phyloP scores from a whole-genome alignment of 2,329 filamentous ascomycete species.

The Diatrype stigma region DNA sequence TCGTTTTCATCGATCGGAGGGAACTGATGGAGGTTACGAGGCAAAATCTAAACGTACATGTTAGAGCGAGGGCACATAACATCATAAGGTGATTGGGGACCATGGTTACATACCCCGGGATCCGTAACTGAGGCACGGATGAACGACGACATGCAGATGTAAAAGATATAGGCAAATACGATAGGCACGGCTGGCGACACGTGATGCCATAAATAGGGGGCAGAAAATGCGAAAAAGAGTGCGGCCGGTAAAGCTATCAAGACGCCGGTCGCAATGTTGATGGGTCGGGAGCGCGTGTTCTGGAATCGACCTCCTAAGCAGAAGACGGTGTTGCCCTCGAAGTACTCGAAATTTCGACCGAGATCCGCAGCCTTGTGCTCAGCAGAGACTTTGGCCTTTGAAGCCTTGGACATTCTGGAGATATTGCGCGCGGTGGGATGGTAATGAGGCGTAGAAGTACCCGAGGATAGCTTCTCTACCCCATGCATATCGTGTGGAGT shows the following conservation, averaged over 20 bases:
- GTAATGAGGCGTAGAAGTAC: conserved; percentile 68
- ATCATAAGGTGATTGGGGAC: not conserved
- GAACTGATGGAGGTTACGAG: conserved; percentile 85
- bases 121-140: conserved; percentile 88
- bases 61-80: conserved; percentile 6
- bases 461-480: conserved; percentile 80
- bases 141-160: conserved; percentile 88
- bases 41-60: conserved; percentile 66
- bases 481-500: conserved; percentile 56
- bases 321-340: conserved; percentile 89
- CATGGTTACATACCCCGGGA: conserved; percentile 68
- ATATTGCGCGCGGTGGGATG: conserved; percentile 23
- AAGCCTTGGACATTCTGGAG: conserved; percentile 14
- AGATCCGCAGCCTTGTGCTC: conserved; percentile 37
- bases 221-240: conserved; percentile 83
- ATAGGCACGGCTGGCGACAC: conserved; percentile 87
- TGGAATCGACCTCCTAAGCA: conserved; percentile 81
- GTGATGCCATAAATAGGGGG: conserved; percentile 79
- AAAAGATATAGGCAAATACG: conserved; percentile 86
- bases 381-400: conserved; percentile 10
- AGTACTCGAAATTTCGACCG: conserved; percentile 85
- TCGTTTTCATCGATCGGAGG: conserved; percentile 71
- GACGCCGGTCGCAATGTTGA: conserved; percentile 82
- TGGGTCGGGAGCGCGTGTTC: conserved; percentile 80
- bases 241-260: conserved; percentile 73